Conservation (phyloP, 2,329 filamentous ascomycete genomes). For the Penicillium frequentans region DNA sequence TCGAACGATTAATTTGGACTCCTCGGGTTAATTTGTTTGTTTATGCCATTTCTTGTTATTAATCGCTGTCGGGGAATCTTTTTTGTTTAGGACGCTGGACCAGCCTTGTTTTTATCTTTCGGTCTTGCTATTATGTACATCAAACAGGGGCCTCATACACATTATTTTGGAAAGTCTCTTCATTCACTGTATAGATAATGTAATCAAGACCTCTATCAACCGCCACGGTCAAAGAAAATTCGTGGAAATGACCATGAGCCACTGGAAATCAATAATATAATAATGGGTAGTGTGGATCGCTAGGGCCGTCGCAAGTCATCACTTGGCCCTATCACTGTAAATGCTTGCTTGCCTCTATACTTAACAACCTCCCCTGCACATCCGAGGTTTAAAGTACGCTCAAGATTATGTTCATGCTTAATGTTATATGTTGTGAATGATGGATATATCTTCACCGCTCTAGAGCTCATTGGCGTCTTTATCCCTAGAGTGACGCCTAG, state of each 20-base stretch:
- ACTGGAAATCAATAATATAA: no score
- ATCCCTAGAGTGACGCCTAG: not conserved
- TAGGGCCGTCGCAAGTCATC: not conserved
- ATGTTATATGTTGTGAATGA: slow-evolving; percentile 2
- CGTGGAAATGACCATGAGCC: no score
- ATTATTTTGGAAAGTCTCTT: no score
- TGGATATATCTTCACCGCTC: not conserved
- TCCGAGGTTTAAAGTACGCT: not conserved
- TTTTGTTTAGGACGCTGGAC: not conserved
- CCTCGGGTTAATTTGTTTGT: not conserved
- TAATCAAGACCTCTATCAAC: no score
- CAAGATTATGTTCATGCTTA: not conserved
- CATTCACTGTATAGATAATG: not conserved
- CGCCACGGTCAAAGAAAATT: no score
- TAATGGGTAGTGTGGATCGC: no score
- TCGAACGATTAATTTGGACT: not conserved
- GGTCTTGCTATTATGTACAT: not conserved
- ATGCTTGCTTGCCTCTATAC: not conserved
- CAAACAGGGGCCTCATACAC: not conserved
- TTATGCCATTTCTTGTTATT: not conserved
- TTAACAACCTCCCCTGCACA: not conserved
- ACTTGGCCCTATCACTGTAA: slow-evolving; percentile 1
- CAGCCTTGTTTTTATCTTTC: not conserved
- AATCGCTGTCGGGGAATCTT: not conserved
- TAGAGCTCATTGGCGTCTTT: not conserved